Evolutionary conservation across 1,139 yeast genomes (phyloP).

Genomic region (Wickerhamiella infanticola): DNA sequence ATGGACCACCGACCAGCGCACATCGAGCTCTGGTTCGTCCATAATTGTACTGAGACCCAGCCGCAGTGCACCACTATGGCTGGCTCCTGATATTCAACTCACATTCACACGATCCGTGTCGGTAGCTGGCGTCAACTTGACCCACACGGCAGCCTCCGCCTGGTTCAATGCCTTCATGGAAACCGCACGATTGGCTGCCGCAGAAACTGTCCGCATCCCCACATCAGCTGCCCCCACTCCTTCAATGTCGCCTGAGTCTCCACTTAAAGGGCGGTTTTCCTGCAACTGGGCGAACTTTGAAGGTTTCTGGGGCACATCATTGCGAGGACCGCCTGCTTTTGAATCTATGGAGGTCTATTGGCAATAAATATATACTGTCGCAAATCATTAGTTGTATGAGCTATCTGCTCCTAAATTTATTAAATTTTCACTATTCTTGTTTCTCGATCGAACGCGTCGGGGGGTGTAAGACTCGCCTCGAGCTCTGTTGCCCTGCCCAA

Average conservation of each 20-base stretch:
- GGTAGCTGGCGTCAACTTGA: slow-evolving; percentile 9
- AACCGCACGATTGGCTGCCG: slow-evolving; percentile 9
- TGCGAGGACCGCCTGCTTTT: slow-evolving; percentile 40
- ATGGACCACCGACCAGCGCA: neutral
- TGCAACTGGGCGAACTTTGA: slow-evolving; percentile 46
- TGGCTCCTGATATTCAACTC: neutral
- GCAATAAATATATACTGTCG: slow-evolving; percentile 10
- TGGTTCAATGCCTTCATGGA: slow-evolving; percentile 28
- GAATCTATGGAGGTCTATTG: slow-evolving; percentile 32
- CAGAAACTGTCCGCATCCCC: slow-evolving; percentile 11
- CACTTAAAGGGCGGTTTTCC: slow-evolving; percentile 1
- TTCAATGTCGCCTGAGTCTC: neutral
- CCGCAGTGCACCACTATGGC: neutral
- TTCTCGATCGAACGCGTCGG: no score
- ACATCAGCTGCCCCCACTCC: slow-evolving; percentile 14
- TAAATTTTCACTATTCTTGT: no score
- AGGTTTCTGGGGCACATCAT: slow-evolving; percentile 48
- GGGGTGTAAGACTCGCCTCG: no score
- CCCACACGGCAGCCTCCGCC: slow-evolving; percentile 15
- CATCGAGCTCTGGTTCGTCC: neutral
- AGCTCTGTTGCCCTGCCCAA: no score
- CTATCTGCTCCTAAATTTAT: no score
- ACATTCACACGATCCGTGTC: neutral
- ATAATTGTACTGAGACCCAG: neutral
- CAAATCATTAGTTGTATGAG: no score